Conservation (phyloP, 2,329 filamentous ascomycete genomes). For the Parasarocladium wereldwijsianum region DNA sequence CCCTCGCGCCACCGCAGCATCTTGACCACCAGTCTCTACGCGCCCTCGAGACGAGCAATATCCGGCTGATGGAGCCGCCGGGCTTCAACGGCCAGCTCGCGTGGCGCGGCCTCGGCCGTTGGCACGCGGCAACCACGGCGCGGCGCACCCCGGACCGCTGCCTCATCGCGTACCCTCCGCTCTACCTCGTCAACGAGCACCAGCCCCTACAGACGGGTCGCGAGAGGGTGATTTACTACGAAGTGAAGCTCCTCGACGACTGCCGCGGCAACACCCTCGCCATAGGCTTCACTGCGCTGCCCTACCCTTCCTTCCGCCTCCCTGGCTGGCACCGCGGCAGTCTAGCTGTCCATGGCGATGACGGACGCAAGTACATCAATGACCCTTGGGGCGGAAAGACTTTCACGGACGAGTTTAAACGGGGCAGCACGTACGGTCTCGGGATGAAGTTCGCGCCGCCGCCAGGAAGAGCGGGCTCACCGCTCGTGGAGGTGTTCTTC, state of each 20-base stretch:
- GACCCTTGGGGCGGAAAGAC: conserved; percentile 58
- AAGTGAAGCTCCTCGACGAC: conserved; percentile 41
- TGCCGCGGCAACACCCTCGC: conserved; percentile 36
- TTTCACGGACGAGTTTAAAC: conserved; percentile 49
- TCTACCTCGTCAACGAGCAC: conserved; percentile 49
- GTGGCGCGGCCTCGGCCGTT: conserved; percentile 33
- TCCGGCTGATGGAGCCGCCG: conserved; percentile 37
- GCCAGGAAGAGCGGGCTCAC: conserved; percentile 6
- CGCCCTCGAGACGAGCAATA: conserved; percentile 34
- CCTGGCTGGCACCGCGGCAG: conserved; percentile 71
- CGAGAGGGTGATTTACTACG: conserved; percentile 52
- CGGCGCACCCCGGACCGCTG: conserved; percentile 41
- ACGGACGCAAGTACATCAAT: conserved; percentile 63
- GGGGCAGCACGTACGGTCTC: conserved; percentile 53
- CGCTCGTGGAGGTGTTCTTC: conserved; percentile 40
- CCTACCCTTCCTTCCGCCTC: conserved; percentile 63
- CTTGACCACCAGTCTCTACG: conserved; percentile 29
- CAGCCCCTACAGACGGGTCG: conserved; percentile 31
- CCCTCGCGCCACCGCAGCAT: conserved; percentile 38
- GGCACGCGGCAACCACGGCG: conserved; percentile 26
- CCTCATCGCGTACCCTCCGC: conserved; percentile 52
- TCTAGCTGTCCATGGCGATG: conserved; percentile 65
- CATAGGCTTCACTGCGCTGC: conserved; percentile 56
- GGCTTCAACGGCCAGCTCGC: conserved; percentile 31
- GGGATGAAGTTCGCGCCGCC: conserved; percentile 48